Evolutionary conservation across 2,329 filamentous ascomycete species (phyloP), one percentile per base, ranked within the genome.

Genomic region (Ceratocystis lukuohia): DNA sequence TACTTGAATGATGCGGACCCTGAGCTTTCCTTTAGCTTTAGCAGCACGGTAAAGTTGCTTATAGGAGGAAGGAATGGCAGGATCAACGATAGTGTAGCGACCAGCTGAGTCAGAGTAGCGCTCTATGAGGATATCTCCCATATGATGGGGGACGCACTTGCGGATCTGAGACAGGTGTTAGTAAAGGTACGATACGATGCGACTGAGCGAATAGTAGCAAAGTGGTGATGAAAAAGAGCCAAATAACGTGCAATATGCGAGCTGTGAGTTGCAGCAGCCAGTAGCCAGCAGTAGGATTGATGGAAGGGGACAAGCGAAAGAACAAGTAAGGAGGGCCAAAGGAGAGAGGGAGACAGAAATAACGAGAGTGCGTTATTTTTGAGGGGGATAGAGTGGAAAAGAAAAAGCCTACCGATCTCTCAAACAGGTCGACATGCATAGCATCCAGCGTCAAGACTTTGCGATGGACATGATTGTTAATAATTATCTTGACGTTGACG

Each of bases 11-110:
- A 89, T 87, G 70, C 86, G 89, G 68, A 99, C 84, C 76, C 94
- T 92, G 71, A 99, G 86, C 86, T 97, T 99, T 70, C 92, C 86
- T 82, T 99, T 99, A 46, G 94, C 94, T 80, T 96, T 99, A 70
- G 94, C 94, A 70, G 94, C 94, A 72, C 94, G 88, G 75, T 94
- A 93, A 53, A 99, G 87, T 75, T 96, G 94, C 80, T 96, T 97
- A 82, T 96, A 99, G 72, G 96, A 56, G 12, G 50, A 56, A 56
- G 50, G 50, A 25, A 28, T 17, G 6, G 20, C 25, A 30, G 20
- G 50, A 25, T 56, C 50, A 28, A 56, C 50, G 8, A 56, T 28
- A 10, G 25, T 56, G 76, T 88, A 97, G 70, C 85, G 80, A 59
- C 82, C 88, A 70, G 91, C 89, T 70, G 91, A 96, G 77, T 99